These are phyloP conservation scores for Plicaturopsis crispa DNA, from an alignment of 768 basidiomycete species.

Conservation along the genomic window DNA sequence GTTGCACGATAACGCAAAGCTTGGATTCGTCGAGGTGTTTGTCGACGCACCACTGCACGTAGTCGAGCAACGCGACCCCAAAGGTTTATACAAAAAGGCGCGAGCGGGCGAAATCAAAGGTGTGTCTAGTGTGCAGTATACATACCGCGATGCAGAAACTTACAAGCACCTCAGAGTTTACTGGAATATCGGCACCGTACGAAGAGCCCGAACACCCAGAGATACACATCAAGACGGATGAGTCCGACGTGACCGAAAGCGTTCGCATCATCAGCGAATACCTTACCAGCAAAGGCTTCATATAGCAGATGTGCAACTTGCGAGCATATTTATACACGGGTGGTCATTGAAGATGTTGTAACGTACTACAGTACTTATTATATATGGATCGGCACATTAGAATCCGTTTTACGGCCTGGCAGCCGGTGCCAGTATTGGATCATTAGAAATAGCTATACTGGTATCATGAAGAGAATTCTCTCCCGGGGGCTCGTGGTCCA, in stretches of 20 bases:
- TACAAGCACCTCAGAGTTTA: slow-evolving; percentile 66
- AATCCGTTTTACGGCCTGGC: background rate
- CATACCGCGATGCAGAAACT: background rate
- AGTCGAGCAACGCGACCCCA: slow-evolving; percentile 91
- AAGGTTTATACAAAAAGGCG: slow-evolving; percentile 96
- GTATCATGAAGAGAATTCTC: too few species aligned
- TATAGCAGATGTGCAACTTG: slow-evolving; percentile 20
- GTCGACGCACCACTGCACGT: slow-evolving; percentile 86
- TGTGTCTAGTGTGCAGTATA: slow-evolving; percentile 30
- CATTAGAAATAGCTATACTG: background rate
- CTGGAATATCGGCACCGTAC: slow-evolving; percentile 95
- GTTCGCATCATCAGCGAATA: slow-evolving; percentile 78
- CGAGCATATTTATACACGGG: background rate
- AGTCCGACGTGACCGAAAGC: slow-evolving; percentile 69
- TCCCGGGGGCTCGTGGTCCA: too few species aligned
- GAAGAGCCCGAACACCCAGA: slow-evolving; percentile 83
- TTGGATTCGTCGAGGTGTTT: slow-evolving; percentile 92
- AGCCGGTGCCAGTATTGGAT: background rate
- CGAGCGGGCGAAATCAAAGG: slow-evolving; percentile 94
- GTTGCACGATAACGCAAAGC: slow-evolving; percentile 63
- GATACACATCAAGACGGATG: slow-evolving; percentile 85
- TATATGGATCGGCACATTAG: too few species aligned
- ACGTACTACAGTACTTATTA: too few species aligned
- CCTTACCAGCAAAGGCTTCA: slow-evolving; percentile 58
- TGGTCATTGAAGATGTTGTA: slow-evolving; percentile 5